These are phyloP conservation scores for Pythium grandisporangium DNA, from an alignment of 352 stramenopile genomes.

Conservation along the genomic window DNA sequence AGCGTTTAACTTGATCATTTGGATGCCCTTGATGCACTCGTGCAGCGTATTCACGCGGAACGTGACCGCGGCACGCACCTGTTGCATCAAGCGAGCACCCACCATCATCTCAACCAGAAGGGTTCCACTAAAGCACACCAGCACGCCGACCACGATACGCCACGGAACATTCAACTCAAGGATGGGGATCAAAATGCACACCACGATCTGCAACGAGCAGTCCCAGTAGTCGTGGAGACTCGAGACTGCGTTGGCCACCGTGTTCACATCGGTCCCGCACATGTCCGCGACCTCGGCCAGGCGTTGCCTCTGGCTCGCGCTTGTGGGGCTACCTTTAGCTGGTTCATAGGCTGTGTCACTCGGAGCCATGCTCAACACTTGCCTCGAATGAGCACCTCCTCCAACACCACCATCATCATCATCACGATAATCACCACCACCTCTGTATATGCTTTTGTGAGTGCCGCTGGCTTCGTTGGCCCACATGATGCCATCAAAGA, in stretches of 20 bases:
- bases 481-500: neutral
- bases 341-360: too few species aligned
- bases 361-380: too few species aligned
- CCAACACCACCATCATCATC: too few species aligned
- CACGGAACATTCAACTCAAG: neutral
- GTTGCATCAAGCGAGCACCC: neutral
- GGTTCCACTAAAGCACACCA: neutral
- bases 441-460: too few species aligned
- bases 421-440: neutral
- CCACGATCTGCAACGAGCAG: neutral
- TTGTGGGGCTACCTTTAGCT: too few species aligned
- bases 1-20: conserved; percentile 6
- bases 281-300: neutral
- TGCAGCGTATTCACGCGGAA: neutral
- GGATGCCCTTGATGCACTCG: conserved; percentile 5
- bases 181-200: neutral
- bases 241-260: neutral
- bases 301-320: too few species aligned
- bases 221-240: neutral
- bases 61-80: neutral
- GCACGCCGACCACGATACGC: neutral
- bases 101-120: neutral
- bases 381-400: too few species aligned
- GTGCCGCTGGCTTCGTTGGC: too few species aligned
- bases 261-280: neutral